These are phyloP conservation scores for Sphaerulina vaccinii DNA, from an alignment of 2,329 filamentous ascomycete genomes.

Conservation along the genomic window DNA sequence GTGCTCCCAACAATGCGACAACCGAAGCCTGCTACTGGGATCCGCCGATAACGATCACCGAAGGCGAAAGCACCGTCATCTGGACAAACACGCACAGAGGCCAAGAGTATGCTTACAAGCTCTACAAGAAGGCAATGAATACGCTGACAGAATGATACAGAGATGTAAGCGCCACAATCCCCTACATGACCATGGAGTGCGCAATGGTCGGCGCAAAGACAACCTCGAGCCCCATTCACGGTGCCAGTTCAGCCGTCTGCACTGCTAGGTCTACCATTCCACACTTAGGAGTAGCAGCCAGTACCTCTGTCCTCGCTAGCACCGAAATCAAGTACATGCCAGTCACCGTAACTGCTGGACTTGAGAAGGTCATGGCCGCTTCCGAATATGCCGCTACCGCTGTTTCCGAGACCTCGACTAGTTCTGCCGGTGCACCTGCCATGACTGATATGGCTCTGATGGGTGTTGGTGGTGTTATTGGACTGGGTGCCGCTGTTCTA, in stretches of 20 bases:
- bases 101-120: constrained; percentile 19
- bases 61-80: constrained; percentile 31
- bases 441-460: constrained; percentile 15
- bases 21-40: constrained; percentile 27
- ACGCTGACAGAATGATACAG: background rate
- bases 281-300: constrained; percentile 29
- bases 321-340: constrained; percentile 32
- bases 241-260: constrained; percentile 29
- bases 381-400: constrained; percentile 18
- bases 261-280: constrained; percentile 24
- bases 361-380: constrained; percentile 23
- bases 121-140: background rate
- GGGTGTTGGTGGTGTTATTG: constrained; percentile 12
- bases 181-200: constrained; percentile 28
- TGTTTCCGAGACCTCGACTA: constrained; percentile 10
- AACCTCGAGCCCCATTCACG: constrained; percentile 18
- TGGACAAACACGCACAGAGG: constrained; percentile 23
- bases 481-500: constrained; percentile 16
- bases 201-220: constrained; percentile 28
- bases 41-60: constrained; percentile 33
- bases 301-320: constrained; percentile 31
- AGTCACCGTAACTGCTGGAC: constrained; percentile 32
- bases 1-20: constrained; percentile 16
- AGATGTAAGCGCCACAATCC: constrained; percentile 8
- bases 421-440: constrained; percentile 16